Evolutionary conservation across 23 red algal genomes (phyloP), one percentile per base, ranked within the genome.

Genomic region (Rhodosorus marinus): DNA sequence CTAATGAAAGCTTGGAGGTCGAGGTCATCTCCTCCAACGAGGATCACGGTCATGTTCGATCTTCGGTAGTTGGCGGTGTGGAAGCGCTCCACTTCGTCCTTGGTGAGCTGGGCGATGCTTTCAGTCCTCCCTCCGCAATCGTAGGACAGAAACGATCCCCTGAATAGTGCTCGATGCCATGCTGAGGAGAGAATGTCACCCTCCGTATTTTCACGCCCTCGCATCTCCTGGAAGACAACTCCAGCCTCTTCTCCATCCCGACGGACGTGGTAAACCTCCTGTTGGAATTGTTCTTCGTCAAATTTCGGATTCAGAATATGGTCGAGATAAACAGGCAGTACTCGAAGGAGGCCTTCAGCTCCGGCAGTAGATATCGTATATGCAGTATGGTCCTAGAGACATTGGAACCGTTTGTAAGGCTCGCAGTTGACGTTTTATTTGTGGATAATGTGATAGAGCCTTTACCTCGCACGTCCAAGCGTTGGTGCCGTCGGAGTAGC

Each of bases 191-290:
- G 55, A 5, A 75, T 21, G 54, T 80, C 77, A 11, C 59, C 35
- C 30, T 75, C 78, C 8, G 78, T 80, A 51, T 85, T 69, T 57
- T 98, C 90, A 17, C 90, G 74, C 4, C 69, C 72, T 28, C 75
- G 69, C 90, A 98, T 98, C 57, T 98, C 90, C 31, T 54, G 75
- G 57, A 81, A 85, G 27, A 98, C 90, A 19, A 98, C 90, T 8
- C 90, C 90, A 11, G 90, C 90, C 26, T 85, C 70, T 24, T 59
- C 65, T 7, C 79, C 78, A 32, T 82, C 65, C 2, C 50, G 26
- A 28, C 60, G 57, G 9, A 81, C 55, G 46, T 98, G 79, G 29
- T 86, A 69, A 28, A 98, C 90, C 55, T 98, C 90, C 21, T 60
- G 74, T 7, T 56, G 59, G 57, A 86, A 98, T 22, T 70, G 51